Conservation (phyloP, 2,329 filamentous ascomycete genomes). For the Calonectria fujianensis region DNA sequence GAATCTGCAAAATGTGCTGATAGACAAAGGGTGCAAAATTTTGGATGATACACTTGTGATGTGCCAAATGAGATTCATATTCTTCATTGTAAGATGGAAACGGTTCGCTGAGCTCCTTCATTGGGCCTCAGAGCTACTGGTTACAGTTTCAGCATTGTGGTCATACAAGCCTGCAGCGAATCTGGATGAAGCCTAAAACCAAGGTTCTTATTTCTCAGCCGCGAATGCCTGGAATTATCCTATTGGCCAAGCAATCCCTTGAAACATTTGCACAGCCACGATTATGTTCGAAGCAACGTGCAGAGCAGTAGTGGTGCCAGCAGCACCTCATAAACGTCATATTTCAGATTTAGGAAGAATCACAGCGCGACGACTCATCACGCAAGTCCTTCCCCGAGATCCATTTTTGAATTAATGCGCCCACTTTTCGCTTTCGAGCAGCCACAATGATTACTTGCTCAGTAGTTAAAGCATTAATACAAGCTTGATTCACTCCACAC, state of each 20-base stretch:
- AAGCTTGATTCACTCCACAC: neutral
- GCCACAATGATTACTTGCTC: too few relatives aligned
- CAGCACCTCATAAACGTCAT: neutral
- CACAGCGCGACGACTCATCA: neutral
- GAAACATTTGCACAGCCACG: neutral
- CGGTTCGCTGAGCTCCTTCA: neutral
- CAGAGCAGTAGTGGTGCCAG: neutral
- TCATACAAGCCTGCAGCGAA: neutral
- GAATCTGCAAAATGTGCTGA: neutral
- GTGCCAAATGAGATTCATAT: neutral
- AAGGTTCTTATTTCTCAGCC: neutral
- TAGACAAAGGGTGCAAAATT: neutral
- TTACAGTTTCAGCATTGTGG: neutral
- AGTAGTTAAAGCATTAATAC: too few relatives aligned
- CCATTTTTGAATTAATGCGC: too few relatives aligned
- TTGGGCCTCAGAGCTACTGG: neutral
- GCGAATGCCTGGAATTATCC: neutral
- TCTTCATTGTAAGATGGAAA: neutral
- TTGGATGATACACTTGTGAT: neutral
- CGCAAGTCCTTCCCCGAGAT: too few relatives aligned
- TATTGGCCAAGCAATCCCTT: neutral
- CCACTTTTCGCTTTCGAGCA: too few relatives aligned
- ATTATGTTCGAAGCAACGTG: neutral
- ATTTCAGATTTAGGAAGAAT: neutral
- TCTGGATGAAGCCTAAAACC: neutral